phyloP scores from a whole-genome alignment of 495 filamentous ascomycete genomes.

The Neurospora africana region DNA sequence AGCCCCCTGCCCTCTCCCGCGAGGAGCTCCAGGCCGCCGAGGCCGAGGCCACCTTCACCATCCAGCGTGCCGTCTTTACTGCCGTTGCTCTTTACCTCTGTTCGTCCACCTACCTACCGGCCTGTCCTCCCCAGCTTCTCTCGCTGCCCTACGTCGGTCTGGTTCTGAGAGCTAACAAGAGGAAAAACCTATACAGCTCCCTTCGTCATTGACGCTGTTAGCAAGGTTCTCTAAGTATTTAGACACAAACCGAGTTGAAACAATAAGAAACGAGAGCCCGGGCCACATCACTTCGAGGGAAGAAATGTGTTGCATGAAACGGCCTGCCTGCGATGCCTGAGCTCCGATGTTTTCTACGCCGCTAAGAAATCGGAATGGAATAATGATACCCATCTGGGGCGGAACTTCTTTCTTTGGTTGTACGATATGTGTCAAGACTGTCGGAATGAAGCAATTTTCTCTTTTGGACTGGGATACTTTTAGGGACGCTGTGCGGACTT shows the following conservation, averaged over 20 bases:
- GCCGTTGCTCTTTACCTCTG: conserved; percentile 72
- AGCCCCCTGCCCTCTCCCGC: conserved; percentile 38
- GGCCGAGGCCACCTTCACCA: conserved; percentile 55
- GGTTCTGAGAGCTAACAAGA: conserved; percentile 4
- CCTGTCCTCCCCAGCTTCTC: neutral
- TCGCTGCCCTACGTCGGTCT: neutral
- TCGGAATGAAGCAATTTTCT: neutral
- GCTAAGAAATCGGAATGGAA: neutral
- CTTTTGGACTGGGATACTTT: neutral
- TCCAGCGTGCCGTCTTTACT: conserved; percentile 51
- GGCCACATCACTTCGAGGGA: neutral
- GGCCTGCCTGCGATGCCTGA: neutral
- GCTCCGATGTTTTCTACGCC: neutral
- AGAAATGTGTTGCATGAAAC: neutral
- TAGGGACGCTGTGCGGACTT: neutral
- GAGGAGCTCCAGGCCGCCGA: conserved; percentile 56
- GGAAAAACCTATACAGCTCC: conserved; percentile 45
- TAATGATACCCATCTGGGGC: neutral
- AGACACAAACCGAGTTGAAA: neutral
- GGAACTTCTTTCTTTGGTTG: neutral
- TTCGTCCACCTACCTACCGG: conserved; percentile 34
- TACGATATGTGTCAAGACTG: neutral
- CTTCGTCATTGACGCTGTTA: conserved; percentile 69
- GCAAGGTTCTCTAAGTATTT: conserved; percentile 53
- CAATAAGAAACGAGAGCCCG: neutral